These are phyloP conservation scores for Corynespora cassiicola DNA, from an alignment of 2,329 filamentous ascomycete genomes.

Conservation along the genomic window DNA sequence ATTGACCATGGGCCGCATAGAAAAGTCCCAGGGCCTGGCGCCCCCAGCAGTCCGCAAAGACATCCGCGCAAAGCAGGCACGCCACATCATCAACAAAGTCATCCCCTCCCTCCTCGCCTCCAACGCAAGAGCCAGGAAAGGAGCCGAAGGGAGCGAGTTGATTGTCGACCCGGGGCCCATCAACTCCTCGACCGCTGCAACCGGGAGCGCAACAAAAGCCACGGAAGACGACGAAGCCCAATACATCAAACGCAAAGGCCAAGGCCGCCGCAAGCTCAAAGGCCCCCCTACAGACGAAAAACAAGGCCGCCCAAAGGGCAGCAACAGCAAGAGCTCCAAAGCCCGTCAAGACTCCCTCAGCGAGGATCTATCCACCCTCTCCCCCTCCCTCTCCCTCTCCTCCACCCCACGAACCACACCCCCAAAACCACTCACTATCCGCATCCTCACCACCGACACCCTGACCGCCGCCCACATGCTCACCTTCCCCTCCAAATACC, in stretches of 20 bases:
- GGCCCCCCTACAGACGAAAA: conserved; percentile 3
- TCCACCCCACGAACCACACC: neutral
- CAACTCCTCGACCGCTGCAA: neutral
- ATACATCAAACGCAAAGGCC: conserved; percentile 42
- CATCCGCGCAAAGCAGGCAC: conserved; percentile 60
- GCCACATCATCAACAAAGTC: conserved; percentile 64
- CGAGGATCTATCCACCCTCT: conserved; percentile 16
- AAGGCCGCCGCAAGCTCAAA: conserved; percentile 37
- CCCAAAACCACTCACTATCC: conserved; percentile 44
- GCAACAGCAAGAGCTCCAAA: conserved; percentile 11
- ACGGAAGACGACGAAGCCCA: conserved; percentile 13
- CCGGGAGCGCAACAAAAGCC: neutral
- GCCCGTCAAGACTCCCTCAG: conserved; percentile 18
- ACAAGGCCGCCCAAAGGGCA: conserved; percentile 14
- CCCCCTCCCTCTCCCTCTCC: conserved; percentile 1
- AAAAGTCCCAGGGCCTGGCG: conserved; percentile 45
- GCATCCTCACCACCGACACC: conserved; percentile 59
- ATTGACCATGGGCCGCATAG: conserved; percentile 42
- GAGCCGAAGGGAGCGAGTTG: conserved; percentile 61
- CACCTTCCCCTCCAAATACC: conserved; percentile 16
- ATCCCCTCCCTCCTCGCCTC: conserved; percentile 63
- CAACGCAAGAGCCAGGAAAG: conserved; percentile 62
- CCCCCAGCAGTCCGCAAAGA: conserved; percentile 46
- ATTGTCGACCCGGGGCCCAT: conserved; percentile 46
- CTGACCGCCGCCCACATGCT: conserved; percentile 59